Conservation (phyloP, 768 basidiomycete species). For the Phlebiopsis flavidoalba region DNA sequence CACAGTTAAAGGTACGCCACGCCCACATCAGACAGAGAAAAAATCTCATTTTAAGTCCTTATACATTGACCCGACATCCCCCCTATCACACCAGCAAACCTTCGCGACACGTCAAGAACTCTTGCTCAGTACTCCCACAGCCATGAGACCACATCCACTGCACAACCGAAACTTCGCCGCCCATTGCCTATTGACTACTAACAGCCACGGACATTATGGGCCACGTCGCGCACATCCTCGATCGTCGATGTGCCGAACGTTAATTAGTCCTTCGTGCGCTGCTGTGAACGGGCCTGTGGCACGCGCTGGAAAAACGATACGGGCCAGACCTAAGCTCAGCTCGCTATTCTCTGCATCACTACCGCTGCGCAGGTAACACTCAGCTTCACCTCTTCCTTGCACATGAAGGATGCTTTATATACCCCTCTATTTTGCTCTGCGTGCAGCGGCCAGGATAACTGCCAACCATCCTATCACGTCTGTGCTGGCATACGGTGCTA, state of each 20-base stretch:
- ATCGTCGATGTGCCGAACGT: neutral
- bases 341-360: neutral
- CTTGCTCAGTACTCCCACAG: neutral
- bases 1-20: no score
- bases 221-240: neutral
- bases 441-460: neutral
- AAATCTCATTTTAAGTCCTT: no score
- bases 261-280: neutral
- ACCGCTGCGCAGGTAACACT: neutral
- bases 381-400: neutral
- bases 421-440: neutral
- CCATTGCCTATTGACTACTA: neutral
- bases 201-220: neutral
- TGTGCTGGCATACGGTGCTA: slow-evolving; percentile 12
- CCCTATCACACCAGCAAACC: no score
- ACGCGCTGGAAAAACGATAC: slow-evolving; percentile 4
- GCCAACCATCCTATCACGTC: slow-evolving; percentile 4
- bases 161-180: no score
- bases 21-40: no score
- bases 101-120: neutral
- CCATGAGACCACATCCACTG: neutral
- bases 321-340: neutral
- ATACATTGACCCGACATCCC: no score
- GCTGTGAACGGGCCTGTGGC: neutral
- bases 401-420: neutral